Conservation (phyloP, 495 filamentous ascomycete species). For the Talaromyces proteolyticus region DNA sequence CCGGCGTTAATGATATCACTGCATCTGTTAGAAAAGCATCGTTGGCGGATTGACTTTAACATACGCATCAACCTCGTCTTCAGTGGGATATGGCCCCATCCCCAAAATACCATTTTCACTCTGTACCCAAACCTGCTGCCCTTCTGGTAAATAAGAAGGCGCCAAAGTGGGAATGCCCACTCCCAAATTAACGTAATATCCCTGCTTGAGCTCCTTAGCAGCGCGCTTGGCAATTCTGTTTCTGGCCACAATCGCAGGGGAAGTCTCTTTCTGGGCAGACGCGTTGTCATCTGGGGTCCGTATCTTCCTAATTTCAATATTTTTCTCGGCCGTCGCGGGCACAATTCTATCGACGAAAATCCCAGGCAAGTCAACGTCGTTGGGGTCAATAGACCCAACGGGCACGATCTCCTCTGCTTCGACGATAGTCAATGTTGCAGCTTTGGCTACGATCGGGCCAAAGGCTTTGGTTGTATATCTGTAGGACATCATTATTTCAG, state of each 20-base stretch:
- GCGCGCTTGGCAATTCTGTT: slow-evolving; percentile 78
- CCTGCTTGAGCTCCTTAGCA: slow-evolving; percentile 90
- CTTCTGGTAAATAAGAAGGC: slow-evolving; percentile 70
- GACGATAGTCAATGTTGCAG: slow-evolving; percentile 81
- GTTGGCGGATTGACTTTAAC: slow-evolving; percentile 5
- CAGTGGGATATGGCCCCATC: slow-evolving; percentile 76
- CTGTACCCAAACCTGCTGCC: slow-evolving; percentile 79
- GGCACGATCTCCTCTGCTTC: slow-evolving; percentile 91
- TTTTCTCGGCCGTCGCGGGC: slow-evolving; percentile 66
- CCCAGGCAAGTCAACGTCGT: slow-evolving; percentile 77
- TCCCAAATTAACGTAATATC: slow-evolving; percentile 89
- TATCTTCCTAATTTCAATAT: slow-evolving; percentile 77
- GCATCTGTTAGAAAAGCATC: slow-evolving; percentile 1
- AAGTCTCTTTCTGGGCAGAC: slow-evolving; percentile 47
- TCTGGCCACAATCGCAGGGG: slow-evolving; percentile 60
- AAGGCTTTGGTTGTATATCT: slow-evolving; percentile 56
- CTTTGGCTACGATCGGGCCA: slow-evolving; percentile 84
- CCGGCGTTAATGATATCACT: slow-evolving; percentile 88
- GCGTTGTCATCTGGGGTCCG: slow-evolving; percentile 46
- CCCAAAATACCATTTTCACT: slow-evolving; percentile 90
- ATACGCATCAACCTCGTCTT: slow-evolving; percentile 69
- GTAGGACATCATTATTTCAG: neutral
- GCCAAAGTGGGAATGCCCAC: slow-evolving; percentile 93
- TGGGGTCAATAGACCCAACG: slow-evolving; percentile 71
- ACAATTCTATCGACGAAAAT: slow-evolving; percentile 87